Evolutionary conservation across 1,284 basidiomycete species (phyloP).

Genomic region (Cryptococcus sp.): DNA sequence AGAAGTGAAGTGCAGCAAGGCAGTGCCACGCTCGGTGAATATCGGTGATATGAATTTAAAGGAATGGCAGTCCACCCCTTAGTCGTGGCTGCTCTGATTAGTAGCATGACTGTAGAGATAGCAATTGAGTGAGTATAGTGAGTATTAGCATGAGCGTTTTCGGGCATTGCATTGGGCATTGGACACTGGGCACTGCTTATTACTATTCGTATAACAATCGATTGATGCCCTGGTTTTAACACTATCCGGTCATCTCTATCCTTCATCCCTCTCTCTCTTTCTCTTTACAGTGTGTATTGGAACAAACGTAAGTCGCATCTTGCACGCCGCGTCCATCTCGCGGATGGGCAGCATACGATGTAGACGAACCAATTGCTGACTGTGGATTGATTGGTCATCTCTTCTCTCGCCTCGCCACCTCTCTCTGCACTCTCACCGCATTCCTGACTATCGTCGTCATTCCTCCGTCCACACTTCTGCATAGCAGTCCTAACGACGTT

Average conservation of each 20-base stretch:
- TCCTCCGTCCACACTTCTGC: neutral
- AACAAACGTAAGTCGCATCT: no score
- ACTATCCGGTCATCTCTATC: neutral
- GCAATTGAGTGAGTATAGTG: no score
- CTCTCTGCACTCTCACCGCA: conserved; percentile 10
- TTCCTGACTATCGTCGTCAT: conserved; percentile 8
- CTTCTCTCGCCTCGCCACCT: neutral
- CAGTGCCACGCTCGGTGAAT: neutral
- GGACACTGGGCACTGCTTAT: no score
- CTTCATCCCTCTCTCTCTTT: conserved; percentile 1
- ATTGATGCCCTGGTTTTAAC: no score
- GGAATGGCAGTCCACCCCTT: neutral
- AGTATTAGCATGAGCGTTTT: no score
- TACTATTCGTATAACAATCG: no score
- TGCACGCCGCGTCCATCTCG: no score
- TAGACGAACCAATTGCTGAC: neutral
- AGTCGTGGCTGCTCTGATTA: no score
- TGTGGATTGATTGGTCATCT: neutral
- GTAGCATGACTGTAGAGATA: no score
- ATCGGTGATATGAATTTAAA: neutral
- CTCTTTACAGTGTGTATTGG: neutral
- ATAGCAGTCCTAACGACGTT: conserved; percentile 1
- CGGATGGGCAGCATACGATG: no score
- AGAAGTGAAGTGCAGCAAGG: neutral
- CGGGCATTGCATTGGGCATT: no score